Evolutionary conservation across 2,329 filamentous ascomycete species (phyloP), one percentile per base, ranked within the genome.

Genomic region (Colletotrichum eleusines): DNA sequence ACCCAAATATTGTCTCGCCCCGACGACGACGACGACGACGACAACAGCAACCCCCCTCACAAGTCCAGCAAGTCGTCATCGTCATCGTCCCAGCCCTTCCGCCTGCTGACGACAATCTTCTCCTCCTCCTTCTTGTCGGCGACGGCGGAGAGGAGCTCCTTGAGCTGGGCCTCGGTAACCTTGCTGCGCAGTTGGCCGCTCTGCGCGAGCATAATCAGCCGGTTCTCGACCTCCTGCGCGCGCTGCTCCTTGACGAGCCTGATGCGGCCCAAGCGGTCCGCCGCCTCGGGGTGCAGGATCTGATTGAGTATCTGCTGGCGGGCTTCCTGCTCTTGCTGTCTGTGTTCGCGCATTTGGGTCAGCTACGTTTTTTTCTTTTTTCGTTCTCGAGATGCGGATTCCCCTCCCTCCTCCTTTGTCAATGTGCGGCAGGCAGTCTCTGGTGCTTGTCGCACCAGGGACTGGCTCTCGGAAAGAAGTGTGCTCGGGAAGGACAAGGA

Each of bases 191-290:
- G 85, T 85, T 98, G 96, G 31, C 95, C 95, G 31, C 91, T 89
- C 77, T 94, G 90, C 69, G 96, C 95, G 69, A 99, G 89, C 90
- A 92, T 94, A 81, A 99, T 95, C 67, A 99, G 88, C 61, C 95
- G 85, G 86, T 97, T 95, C 85, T 99, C 96, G 68, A 99, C 90
- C 77, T 98, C 94, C 72, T 88, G 89, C 44, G 96, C 96, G 77
- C 96, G 93, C 76, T 92, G 91, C 80, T 95, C 94, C 84, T 98
- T 98, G 78, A 99, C 96, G 72, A 99, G 90, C 42, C 95, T 92
- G 83, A 99, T 98, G 74, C 96, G 94, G 68, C 94, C 94, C 1
- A 99, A 88, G 18, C 96, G 93, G 84, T 99, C 96, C 72, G 94
- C 93, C 23, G 96, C 96, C 78, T 95, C 94, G 75, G 96, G 96